Base-by-base conservation (phyloP, 169 alveolate species). In the Neospora caninum region DNA sequence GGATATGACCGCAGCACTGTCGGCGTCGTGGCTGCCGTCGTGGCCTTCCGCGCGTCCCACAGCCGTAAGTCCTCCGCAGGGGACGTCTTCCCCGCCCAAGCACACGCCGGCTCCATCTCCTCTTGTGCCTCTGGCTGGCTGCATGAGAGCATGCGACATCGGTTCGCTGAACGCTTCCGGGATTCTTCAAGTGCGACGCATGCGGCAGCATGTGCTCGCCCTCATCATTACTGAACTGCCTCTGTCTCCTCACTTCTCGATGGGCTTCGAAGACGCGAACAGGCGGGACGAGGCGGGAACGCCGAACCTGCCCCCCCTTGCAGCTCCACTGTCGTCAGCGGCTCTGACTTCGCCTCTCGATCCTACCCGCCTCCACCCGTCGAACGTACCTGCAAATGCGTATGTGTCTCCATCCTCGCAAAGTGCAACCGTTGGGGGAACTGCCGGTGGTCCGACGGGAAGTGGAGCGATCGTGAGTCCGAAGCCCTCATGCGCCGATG, bases 341-440 rank as follows among this genome's bases (percentile, higher is more conserved):
- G 89, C 89, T 39, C 89, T 82, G 27, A 82, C 89, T 13, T 82
- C 89, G 20, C 89, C 89, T 38, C 64, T 82, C 7, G 89, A 82
- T 27, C 89, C 89, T 0, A 0, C 69, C 13, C 89, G 89, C 34
- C 89, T 82, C 34, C 89, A 82, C 25, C 67, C 53, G 41, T 31
- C 39, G 20, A 82, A 82, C 89, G 34, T 42, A 9, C 38, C 53
- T 22, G 89, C 89, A 7, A 31, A 18, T 22, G 20, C 67, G 69
- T 82, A 82, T 27, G 89, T 82, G 34, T 82, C 89, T 13, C 89
- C 89, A 49, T 82, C 64, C 34, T 25, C 67, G 27, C 86, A 78
- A 25, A 4, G 86, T 78, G 86, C n/a, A n/a, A 25, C 27, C 20
- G 58, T 49, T 49, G 58, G 4, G 58, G 13, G 58, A 4, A 13